Base-by-base conservation (phyloP, 78 protist species). In the Anaeramoeba ignava region DNA sequence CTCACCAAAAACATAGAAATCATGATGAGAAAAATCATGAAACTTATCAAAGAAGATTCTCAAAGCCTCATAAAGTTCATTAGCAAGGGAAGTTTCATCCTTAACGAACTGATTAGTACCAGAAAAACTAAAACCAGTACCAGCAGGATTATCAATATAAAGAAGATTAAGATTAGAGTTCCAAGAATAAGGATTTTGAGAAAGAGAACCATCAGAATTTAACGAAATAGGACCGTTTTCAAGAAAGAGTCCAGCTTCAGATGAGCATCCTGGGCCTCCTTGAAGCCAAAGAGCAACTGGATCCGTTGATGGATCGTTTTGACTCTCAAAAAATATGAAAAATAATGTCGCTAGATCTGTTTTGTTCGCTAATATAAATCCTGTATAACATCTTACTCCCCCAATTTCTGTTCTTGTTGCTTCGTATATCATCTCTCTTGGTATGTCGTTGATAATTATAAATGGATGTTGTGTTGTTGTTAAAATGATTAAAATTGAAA, bases 231-330 rank as follows among this genome's bases (percentile, higher is more conserved):
- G 73, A 27, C 73, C 73, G 17, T 54, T 54, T 54, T 54, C 73
- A 54, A 54, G 73, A 27, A 8, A 54, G 17, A 54, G 36, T 17
- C 73, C 73, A 54, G 17, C 36, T 54, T 27, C 8, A 54, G 73
- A 54, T 27, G 73, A 54, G 73, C 73, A 54, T 27, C 73, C 73
- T 54, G 73, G 73, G 8, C 73, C 73, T 54, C 73, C 73, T 54
- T 54, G 73, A 54, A 54, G 73, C 73, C 73, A 54, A 54, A 54
- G 8, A 27, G 73, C 73, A 8, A 54, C 8, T 54, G 73, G 73
- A 27, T 8, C 73, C 8, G 8, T 17, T 17, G 8, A 17, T 27
- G 8, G 8, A 17, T 17, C 73, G 17, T 54, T 17, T 17, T 54
- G 73, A 27, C 36, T 27, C 17, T 54, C 73, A 54, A 54, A 54